phyloP scores from a whole-genome alignment of 2,329 filamentous ascomycete species.

The Penicillium sp. region DNA sequence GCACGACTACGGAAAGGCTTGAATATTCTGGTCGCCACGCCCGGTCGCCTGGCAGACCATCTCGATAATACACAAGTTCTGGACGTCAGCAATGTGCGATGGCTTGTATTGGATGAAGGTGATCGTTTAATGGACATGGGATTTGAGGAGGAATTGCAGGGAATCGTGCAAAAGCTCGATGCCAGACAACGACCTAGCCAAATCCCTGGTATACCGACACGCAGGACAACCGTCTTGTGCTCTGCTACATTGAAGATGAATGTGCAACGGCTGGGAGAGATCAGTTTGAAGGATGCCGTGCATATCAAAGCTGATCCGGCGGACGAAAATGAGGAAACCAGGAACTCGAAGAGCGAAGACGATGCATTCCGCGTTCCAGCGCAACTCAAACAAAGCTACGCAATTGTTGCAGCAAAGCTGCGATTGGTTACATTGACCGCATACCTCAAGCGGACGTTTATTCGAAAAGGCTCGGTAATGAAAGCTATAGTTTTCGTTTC shows the following conservation, averaged over 20 bases:
- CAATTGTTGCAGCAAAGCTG: constrained; percentile 81
- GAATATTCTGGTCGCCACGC: constrained; percentile 93
- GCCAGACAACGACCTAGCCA: constrained; percentile 58
- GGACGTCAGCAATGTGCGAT: constrained; percentile 80
- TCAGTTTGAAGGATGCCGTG: constrained; percentile 86
- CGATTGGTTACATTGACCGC: constrained; percentile 82
- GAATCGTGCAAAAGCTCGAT: constrained; percentile 74
- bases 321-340: constrained; percentile 50
- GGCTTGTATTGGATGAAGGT: constrained; percentile 92
- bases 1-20: constrained; percentile 87
- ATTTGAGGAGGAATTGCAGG: constrained; percentile 88
- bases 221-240: constrained; percentile 79
- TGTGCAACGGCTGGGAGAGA: constrained; percentile 86
- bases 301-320: constrained; percentile 67
- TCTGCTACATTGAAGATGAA: constrained; percentile 98
- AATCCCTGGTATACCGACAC: constrained; percentile 61
- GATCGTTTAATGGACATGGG: constrained; percentile 98
- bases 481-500: constrained; percentile 96
- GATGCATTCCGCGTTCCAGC: constrained; percentile 72
- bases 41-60: constrained; percentile 85
- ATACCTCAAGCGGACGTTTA: constrained; percentile 79
- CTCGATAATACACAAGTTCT: constrained; percentile 85
- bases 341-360: constrained; percentile 46
- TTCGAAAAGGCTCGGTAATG: constrained; percentile 84
- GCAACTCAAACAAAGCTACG: constrained; percentile 88